Evolutionary conservation across 2,329 filamentous ascomycete genomes (phyloP).

Genomic region (Botrytis paeoniae): DNA sequence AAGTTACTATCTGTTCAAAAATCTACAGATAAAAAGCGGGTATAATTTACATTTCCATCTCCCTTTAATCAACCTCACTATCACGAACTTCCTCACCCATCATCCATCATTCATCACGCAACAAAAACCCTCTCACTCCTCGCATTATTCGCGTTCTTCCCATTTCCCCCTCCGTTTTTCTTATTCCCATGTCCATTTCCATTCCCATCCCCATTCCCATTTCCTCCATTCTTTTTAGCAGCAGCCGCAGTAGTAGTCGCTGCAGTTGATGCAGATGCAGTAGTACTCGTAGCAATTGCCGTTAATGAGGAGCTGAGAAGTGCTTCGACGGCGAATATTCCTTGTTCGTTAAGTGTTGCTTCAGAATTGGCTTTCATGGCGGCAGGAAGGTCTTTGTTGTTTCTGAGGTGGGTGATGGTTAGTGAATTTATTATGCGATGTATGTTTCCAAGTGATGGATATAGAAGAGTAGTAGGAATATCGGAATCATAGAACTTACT

Average conservation of each 20-base stretch:
- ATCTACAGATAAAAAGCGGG: neutral
- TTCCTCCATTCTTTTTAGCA: constrained; percentile 3
- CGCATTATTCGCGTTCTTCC: neutral
- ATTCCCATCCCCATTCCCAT: neutral
- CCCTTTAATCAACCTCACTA: neutral
- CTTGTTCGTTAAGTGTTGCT: constrained; percentile 9
- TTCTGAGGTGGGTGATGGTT: neutral
- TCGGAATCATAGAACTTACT: neutral
- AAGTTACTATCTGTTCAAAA: neutral
- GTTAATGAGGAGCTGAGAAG: neutral
- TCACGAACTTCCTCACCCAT: neutral
- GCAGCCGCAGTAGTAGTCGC: neutral
- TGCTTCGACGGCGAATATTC: constrained; percentile 10
- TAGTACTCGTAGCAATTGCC: neutral
- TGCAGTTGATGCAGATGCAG: neutral
- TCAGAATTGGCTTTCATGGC: constrained; percentile 12
- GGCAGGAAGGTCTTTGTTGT: constrained; percentile 8
- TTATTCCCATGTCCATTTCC: neutral
- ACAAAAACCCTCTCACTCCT: neutral
- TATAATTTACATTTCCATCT: neutral
- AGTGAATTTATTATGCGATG: neutral
- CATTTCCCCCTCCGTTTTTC: neutral
- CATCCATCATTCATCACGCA: neutral
- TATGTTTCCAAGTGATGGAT: neutral
- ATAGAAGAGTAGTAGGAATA: neutral